phyloP scores from a whole-genome alignment of 2,329 filamentous ascomycete genomes.

The Aspergillus neotritici region DNA sequence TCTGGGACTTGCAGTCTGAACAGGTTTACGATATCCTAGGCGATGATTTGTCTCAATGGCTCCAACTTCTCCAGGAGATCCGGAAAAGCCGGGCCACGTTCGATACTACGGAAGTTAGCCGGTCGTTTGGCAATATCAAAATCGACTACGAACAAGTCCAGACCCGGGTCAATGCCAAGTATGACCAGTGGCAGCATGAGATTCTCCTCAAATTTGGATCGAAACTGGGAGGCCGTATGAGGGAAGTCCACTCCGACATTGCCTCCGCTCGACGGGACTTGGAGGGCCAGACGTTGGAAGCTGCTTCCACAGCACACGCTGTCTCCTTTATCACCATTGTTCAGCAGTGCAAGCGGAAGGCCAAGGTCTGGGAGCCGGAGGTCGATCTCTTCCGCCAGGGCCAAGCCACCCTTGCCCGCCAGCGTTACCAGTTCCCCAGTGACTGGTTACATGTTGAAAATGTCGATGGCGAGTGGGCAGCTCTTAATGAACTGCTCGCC shows the following conservation, averaged over 20 bases:
- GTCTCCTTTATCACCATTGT: slow-evolving; percentile 98
- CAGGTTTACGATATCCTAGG: slow-evolving; percentile 90
- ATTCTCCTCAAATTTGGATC: slow-evolving; percentile 89
- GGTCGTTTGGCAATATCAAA: slow-evolving; percentile 85
- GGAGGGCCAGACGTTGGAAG: slow-evolving; percentile 86
- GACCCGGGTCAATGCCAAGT: slow-evolving; percentile 97
- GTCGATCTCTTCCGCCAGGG: slow-evolving; percentile 95
- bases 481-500: slow-evolving; percentile 82
- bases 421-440: slow-evolving; percentile 85
- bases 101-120: slow-evolving; percentile 90
- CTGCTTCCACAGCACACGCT: slow-evolving; percentile 90
- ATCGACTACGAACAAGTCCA: slow-evolving; percentile 99
- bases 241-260: slow-evolving; percentile 86
- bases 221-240: slow-evolving; percentile 82
- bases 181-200: slow-evolving; percentile 99
- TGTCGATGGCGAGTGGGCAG: slow-evolving; percentile 92
- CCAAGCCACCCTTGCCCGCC: slow-evolving; percentile 82
- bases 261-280: slow-evolving; percentile 85
- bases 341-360: slow-evolving; percentile 90
- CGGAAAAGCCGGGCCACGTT: slow-evolving; percentile 93
- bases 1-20: slow-evolving; percentile 96
- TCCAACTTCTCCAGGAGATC: slow-evolving; percentile 94
- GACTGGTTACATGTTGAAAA: slow-evolving; percentile 97
- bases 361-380: slow-evolving; percentile 89
- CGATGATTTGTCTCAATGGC: slow-evolving; percentile 85